Conservation (phyloP, 2,329 filamentous ascomycete species). For the Aureobasidium uvarum region DNA sequence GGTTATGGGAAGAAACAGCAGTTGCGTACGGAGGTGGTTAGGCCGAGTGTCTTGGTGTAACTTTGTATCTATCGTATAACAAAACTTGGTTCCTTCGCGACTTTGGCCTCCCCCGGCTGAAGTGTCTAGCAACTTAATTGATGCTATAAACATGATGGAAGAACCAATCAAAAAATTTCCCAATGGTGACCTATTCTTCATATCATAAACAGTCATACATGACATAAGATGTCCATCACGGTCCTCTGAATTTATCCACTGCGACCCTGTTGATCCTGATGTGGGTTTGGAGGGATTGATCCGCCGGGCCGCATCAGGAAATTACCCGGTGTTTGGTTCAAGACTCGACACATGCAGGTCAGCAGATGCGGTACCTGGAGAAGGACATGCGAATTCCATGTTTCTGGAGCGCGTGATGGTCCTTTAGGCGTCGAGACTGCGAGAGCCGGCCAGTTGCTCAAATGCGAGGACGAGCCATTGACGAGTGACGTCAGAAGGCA, state of each 20-base stretch:
- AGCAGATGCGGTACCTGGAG: constrained; percentile 1
- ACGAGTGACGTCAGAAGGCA: background rate
- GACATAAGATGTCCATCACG: constrained; percentile 21
- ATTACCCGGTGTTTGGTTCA: background rate
- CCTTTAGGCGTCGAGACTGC: background rate
- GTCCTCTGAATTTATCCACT: constrained; percentile 4
- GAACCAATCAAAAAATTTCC: background rate
- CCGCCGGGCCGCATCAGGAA: constrained; percentile 8
- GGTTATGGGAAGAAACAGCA: background rate
- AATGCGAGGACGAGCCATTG: background rate
- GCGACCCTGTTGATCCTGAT: constrained; percentile 17
- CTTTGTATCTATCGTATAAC: constrained; percentile 5
- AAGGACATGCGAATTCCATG: background rate
- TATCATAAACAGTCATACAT: background rate
- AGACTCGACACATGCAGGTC: background rate
- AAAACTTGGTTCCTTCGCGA: background rate
- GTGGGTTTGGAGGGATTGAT: background rate
- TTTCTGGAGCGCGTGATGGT: constrained; percentile 5
- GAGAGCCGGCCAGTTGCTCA: background rate
- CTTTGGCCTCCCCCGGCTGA: background rate
- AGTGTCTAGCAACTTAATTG: background rate
- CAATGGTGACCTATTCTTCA: background rate
- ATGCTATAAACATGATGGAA: background rate
- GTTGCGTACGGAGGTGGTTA: background rate
- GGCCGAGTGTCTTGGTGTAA: constrained; percentile 4